phyloP scores from a whole-genome alignment of 805 yeast genomes.

The Myxozyma kluyveri region DNA sequence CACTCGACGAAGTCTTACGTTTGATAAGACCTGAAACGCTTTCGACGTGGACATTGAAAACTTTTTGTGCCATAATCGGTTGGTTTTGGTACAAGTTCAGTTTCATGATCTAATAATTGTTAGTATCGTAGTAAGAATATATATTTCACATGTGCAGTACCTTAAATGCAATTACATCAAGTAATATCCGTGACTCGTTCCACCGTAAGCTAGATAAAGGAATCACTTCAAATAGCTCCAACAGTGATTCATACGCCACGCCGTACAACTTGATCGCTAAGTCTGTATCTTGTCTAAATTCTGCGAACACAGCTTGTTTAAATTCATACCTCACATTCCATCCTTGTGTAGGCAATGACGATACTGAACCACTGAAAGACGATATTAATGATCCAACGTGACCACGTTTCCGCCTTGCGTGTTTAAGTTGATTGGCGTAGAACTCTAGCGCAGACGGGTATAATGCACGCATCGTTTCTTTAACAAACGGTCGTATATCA shows the following conservation, averaged over 20 bases:
- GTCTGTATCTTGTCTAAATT: constrained; percentile 49
- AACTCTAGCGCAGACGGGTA: constrained; percentile 47
- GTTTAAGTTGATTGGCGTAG: constrained; percentile 45
- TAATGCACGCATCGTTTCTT: constrained; percentile 35
- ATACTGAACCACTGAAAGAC: constrained; percentile 13
- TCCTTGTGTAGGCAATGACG: constrained; percentile 36
- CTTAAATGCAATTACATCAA: constrained; percentile 60
- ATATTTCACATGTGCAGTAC: background rate
- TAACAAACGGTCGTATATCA: constrained; percentile 45
- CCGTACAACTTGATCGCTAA: constrained; percentile 52
- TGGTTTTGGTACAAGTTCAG: constrained; percentile 58
- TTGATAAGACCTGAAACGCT: constrained; percentile 46
- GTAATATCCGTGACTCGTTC: constrained; percentile 48
- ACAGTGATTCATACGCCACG: constrained; percentile 51
- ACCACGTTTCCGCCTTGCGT: constrained; percentile 42
- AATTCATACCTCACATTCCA: constrained; percentile 54
- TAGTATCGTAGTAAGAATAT: background rate
- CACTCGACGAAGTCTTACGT: constrained; percentile 33
- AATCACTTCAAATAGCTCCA: constrained; percentile 41
- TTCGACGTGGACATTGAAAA: constrained; percentile 62
- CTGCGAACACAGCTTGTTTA: constrained; percentile 52
- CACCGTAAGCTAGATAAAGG: constrained; percentile 38
- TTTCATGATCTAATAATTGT: constrained; percentile 48
- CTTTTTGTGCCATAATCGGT: constrained; percentile 57
- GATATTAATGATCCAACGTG: constrained; percentile 29